phyloP scores from a whole-genome alignment of 2,329 filamentous ascomycete species.

The Waltergamsia citrina region DNA sequence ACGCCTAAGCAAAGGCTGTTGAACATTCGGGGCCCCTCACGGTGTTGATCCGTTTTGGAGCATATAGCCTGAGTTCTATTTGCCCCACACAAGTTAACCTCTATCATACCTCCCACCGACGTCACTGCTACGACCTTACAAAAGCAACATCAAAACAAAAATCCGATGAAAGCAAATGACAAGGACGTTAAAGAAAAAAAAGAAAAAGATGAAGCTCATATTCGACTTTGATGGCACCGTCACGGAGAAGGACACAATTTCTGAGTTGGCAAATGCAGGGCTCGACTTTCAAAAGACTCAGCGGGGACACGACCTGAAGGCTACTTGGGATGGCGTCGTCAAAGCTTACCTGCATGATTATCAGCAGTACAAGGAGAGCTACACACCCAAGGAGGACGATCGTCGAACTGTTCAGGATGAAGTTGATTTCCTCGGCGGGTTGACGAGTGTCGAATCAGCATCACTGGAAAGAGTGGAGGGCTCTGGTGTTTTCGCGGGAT shows the following conservation, averaged over 20 bases:
- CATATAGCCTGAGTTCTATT: too few relatives aligned
- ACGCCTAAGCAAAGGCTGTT: too few relatives aligned
- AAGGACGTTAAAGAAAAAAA: too few relatives aligned
- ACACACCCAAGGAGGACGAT: constrained; percentile 18
- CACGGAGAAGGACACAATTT: constrained; percentile 43
- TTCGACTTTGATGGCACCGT: constrained; percentile 54
- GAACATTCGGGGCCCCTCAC: too few relatives aligned
- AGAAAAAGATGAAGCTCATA: constrained; percentile 36
- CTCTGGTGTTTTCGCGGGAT: constrained; percentile 33
- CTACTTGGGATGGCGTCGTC: constrained; percentile 35
- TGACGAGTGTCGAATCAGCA: constrained; percentile 31
- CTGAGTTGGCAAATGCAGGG: constrained; percentile 32
- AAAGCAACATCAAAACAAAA: too few relatives aligned
- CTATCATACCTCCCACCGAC: too few relatives aligned
- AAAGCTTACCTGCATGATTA: constrained; percentile 33
- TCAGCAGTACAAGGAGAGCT: constrained; percentile 22
- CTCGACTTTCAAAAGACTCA: constrained; percentile 20
- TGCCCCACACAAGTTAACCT: too few relatives aligned
- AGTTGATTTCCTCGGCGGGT: constrained; percentile 29
- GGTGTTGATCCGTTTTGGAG: too few relatives aligned
- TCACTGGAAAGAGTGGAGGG: constrained; percentile 34
- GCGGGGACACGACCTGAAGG: constrained; percentile 20
- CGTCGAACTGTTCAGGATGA: constrained; percentile 28
- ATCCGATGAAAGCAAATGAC: too few relatives aligned
- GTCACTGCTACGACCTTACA: too few relatives aligned